Percentiles rank a stretch among this genome's conserved stretches.
phyloP scores from a whole-genome alignment of 345 rosid genomes.

The Melaleuca alternifolia region DNA sequence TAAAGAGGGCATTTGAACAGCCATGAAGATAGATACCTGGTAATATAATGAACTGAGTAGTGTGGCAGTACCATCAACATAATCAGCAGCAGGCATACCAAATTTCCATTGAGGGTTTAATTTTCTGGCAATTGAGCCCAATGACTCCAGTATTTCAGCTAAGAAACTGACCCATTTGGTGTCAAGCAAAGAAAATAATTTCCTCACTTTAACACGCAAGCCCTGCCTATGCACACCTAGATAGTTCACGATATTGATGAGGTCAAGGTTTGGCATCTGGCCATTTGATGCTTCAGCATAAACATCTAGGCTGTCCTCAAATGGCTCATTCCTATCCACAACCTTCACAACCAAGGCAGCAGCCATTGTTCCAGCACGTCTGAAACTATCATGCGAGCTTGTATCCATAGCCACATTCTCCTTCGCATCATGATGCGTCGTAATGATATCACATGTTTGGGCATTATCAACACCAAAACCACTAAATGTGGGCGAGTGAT shows the following conservation, averaged over 20 bases:
- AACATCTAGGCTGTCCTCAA: conserved; percentile 59
- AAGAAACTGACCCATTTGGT: conserved; percentile 42
- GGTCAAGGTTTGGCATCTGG: conserved; percentile 97
- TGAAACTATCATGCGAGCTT: conserved; percentile 32
- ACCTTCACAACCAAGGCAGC: conserved; percentile 89
- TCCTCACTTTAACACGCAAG: conserved; percentile 59
- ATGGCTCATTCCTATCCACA: conserved; percentile 26
- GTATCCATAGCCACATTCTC: conserved; percentile 7
- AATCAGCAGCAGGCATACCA: conserved; percentile 70
- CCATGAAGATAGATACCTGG: conserved; percentile 40
- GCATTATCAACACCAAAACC: conserved; percentile 14
- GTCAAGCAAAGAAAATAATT: conserved; percentile 47
- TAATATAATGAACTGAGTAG: conserved; percentile 83
- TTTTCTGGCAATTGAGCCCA: conserved; percentile 47
- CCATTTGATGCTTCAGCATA: conserved; percentile 97
- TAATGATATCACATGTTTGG: conserved; percentile 12
- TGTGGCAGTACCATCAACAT: conserved; percentile 72
- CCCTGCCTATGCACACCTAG: conserved; percentile 90
- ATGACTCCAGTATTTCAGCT: conserved; percentile 49
- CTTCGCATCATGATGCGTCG: conserved; percentile 3
- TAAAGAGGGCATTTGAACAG: not conserved
- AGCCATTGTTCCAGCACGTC: conserved; percentile 80
- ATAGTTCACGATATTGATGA: conserved; percentile 82
- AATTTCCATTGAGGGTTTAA: conserved; percentile 69
- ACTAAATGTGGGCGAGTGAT: conserved; percentile 57